phyloP scores from a whole-genome alignment of 2,329 filamentous ascomycete species.

The Claviceps humidiphila region DNA sequence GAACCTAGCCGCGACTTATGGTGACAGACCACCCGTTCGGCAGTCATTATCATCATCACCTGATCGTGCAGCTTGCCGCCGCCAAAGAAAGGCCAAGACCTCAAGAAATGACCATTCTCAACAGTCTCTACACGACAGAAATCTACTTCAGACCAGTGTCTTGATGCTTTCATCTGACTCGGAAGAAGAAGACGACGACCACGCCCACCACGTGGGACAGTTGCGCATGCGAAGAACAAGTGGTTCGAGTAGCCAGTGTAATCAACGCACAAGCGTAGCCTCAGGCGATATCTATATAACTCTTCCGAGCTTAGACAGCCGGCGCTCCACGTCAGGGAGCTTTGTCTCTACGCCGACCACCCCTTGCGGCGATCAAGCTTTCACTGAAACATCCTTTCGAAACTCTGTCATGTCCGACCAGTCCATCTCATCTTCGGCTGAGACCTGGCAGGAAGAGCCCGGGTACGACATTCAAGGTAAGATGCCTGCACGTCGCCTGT shows the following conservation, averaged over 20 bases:
- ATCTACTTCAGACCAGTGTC: slow-evolving; percentile 41
- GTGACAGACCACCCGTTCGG: slow-evolving; percentile 8
- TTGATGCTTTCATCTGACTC: slow-evolving; percentile 45
- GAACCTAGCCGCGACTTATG: slow-evolving; percentile 1
- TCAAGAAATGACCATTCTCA: slow-evolving; percentile 29
- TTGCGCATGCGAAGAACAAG: not conserved
- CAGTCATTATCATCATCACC: slow-evolving; percentile 17
- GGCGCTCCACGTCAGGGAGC: slow-evolving; percentile 1
- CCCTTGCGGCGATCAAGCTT: slow-evolving; percentile 13
- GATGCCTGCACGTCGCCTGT: slow-evolving; percentile 16
- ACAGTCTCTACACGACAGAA: slow-evolving; percentile 33
- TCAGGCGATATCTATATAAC: slow-evolving; percentile 29
- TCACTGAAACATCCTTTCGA: slow-evolving; percentile 11
- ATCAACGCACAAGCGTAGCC: slow-evolving; percentile 25
- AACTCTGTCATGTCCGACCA: slow-evolving; percentile 25
- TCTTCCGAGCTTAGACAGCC: slow-evolving; percentile 19
- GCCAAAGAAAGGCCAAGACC: slow-evolving; percentile 38
- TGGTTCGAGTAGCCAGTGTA: slow-evolving; percentile 21
- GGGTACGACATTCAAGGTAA: slow-evolving; percentile 25
- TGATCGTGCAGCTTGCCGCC: slow-evolving; percentile 36
- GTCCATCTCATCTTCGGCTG: slow-evolving; percentile 23
- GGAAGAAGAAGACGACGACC: slow-evolving; percentile 28
- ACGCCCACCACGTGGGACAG: slow-evolving; percentile 7
- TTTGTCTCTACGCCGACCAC: slow-evolving; percentile 13
- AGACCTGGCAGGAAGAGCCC: slow-evolving; percentile 19